Conservation (phyloP, 2,329 filamentous ascomycete species). For the Fonsecaea monophora region DNA sequence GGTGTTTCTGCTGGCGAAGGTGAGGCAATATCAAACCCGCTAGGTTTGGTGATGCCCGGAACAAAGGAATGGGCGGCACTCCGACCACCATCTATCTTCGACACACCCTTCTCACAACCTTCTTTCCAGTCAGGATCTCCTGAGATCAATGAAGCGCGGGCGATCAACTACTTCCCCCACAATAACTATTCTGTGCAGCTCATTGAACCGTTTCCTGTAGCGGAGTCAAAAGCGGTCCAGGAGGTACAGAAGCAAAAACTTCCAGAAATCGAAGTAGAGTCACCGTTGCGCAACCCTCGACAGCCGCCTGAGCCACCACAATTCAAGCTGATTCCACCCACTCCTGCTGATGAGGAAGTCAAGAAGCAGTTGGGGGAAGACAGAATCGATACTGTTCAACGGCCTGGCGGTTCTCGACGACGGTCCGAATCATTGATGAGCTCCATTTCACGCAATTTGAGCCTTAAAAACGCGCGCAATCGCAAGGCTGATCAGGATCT, state of each 20-base stretch:
- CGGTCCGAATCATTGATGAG: conserved; percentile 50
- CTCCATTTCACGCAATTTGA: conserved; percentile 48
- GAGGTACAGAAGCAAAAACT: conserved; percentile 42
- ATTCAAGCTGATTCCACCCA: conserved; percentile 63
- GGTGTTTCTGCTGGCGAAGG: conserved; percentile 5
- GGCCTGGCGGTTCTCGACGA: conserved; percentile 47
- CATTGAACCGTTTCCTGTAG: conserved; percentile 59
- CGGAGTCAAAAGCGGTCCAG: conserved; percentile 44
- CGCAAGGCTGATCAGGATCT: conserved; percentile 52
- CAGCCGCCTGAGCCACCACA: conserved; percentile 63
- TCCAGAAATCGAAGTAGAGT: conserved; percentile 54
- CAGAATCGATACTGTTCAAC: conserved; percentile 40
- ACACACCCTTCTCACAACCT: conserved; percentile 55
- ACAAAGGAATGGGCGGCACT: conserved; percentile 49
- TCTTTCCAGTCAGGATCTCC: conserved; percentile 58
- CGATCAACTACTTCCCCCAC: conserved; percentile 67
- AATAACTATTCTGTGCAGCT: conserved; percentile 69
- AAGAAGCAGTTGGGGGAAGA: conserved; percentile 49
- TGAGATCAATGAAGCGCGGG: conserved; percentile 67
- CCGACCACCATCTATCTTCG: conserved; percentile 57
- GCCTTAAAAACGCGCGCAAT: conserved; percentile 51
- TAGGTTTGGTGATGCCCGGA: conserved; percentile 40
- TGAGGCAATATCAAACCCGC: conserved; percentile 15
- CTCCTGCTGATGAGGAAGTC: conserved; percentile 50
- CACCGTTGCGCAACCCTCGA: conserved; percentile 65